phyloP scores from a whole-genome alignment of 2,329 filamentous ascomycete genomes.

The Talaromyces islandicus region DNA sequence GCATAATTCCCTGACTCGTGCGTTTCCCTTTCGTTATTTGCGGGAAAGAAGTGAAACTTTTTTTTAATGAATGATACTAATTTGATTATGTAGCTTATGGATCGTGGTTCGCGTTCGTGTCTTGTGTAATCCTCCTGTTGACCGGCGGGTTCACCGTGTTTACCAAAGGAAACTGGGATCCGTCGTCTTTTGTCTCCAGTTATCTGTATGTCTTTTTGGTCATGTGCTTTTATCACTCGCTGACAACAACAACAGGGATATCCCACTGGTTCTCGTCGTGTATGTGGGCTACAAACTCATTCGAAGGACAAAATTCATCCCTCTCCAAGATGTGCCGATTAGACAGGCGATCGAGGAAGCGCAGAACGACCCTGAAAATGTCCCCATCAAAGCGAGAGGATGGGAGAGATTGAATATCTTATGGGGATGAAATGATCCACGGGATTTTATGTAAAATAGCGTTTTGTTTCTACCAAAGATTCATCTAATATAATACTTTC shows the following conservation, averaged over 20 bases:
- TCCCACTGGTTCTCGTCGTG: slow-evolving; percentile 52
- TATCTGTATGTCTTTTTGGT: slow-evolving; percentile 50
- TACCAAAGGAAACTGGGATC: slow-evolving; percentile 53
- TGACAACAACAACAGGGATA: slow-evolving; percentile 41
- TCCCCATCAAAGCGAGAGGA: slow-evolving; percentile 19
- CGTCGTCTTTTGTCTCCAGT: slow-evolving; percentile 54
- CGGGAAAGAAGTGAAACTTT: not conserved
- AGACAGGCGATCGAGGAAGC: slow-evolving; percentile 46
- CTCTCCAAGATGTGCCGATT: slow-evolving; percentile 49
- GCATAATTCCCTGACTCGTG: slow-evolving; percentile 55
- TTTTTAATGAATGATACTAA: no score
- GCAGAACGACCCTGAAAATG: slow-evolving; percentile 29
- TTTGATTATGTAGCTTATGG: slow-evolving; percentile 49
- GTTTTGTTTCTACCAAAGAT: not conserved
- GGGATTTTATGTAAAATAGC: no score
- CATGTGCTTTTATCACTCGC: not conserved
- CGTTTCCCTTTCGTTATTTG: not conserved
- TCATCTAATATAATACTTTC: not conserved
- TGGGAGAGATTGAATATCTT: slow-evolving; percentile 29
- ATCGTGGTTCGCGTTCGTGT: slow-evolving; percentile 55
- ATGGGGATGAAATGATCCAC: slow-evolving; percentile 23
- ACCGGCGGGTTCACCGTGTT: slow-evolving; percentile 64
- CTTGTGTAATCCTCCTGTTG: slow-evolving; percentile 59
- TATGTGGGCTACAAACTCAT: slow-evolving; percentile 61
- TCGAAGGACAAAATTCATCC: slow-evolving; percentile 55